Percentiles rank a stretch among this genome's conserved stretches.
These are phyloP conservation scores for Purshia tridentata DNA, from an alignment of 306 rosid species.

Conservation along the genomic window DNA sequence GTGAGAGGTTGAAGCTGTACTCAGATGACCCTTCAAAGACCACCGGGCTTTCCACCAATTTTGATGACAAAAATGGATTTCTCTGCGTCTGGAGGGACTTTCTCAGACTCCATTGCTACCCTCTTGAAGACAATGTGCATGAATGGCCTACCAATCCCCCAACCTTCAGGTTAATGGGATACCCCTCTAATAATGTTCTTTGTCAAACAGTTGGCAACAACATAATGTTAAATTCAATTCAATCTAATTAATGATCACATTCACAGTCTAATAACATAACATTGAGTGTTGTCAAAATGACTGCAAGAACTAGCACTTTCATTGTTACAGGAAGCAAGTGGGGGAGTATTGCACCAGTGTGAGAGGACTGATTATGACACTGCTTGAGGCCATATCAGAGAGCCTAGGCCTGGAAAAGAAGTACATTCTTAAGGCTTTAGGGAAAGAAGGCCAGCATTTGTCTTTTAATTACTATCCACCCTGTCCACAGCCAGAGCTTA, in stretches of 20 bases:
- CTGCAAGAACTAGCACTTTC: background rate
- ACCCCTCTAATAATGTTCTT: background rate
- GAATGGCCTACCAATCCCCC: slow-evolving; percentile 58
- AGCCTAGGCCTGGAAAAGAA: slow-evolving; percentile 41
- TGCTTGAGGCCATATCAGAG: slow-evolving; percentile 50
- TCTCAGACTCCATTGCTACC: slow-evolving; percentile 48
- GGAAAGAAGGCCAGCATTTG: slow-evolving; percentile 51
- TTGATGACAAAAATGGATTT: slow-evolving; percentile 44
- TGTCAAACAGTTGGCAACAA: background rate
- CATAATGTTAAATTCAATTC: too few relatives aligned
- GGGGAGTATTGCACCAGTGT: slow-evolving; percentile 38
- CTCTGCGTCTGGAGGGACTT: slow-evolving; percentile 54
- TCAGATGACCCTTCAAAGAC: slow-evolving; percentile 49
- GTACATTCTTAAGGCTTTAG: slow-evolving; percentile 30
- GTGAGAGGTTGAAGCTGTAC: slow-evolving; percentile 50
- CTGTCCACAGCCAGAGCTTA: slow-evolving; percentile 56
- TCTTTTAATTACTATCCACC: slow-evolving; percentile 57
- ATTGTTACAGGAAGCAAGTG: slow-evolving; percentile 28
- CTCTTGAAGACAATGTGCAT: slow-evolving; percentile 35
- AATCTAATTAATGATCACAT: background rate
- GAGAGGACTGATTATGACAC: slow-evolving; percentile 34
- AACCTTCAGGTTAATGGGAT: slow-evolving; percentile 32
- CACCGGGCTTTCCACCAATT: slow-evolving; percentile 53
- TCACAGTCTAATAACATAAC: background rate
- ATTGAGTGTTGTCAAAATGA: too few relatives aligned